Percentiles rank a stretch among this genome's conserved stretches.
These are phyloP conservation scores for Spergularia azorica DNA, from an alignment of 179 eudicot species.

Conservation along the genomic window DNA sequence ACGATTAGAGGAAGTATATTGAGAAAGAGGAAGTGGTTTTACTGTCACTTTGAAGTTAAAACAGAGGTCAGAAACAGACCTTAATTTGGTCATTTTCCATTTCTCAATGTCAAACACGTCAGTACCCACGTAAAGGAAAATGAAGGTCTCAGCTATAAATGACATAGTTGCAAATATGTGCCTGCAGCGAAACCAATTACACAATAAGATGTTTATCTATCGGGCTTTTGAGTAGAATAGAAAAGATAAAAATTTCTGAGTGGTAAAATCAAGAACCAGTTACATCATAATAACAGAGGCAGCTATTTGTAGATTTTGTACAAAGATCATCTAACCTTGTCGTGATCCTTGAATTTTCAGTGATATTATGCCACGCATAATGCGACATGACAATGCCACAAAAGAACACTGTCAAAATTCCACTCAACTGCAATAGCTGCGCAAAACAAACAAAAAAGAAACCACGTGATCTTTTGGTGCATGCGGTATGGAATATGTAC, in stretches of 20 bases:
- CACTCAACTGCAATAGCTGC: constrained; percentile 79
- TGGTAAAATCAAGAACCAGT: no score
- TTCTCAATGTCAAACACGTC: constrained; percentile 92
- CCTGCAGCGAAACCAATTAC: constrained; percentile 41
- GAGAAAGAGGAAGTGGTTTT: not conserved
- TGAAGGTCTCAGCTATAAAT: constrained; percentile 90
- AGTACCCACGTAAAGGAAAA: constrained; percentile 92
- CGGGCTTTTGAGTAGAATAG: not conserved
- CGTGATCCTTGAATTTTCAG: constrained; percentile 82
- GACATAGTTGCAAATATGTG: constrained; percentile 91
- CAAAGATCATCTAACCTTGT: constrained; percentile 48
- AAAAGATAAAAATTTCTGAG: not conserved
- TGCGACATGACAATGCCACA: constrained; percentile 95
- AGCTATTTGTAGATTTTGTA: no score
- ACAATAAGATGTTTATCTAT: not conserved
- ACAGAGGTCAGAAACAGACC: constrained; percentile 40
- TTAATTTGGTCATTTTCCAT: constrained; percentile 77
- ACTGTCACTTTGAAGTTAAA: not conserved
- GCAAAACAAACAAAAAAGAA: constrained; percentile 6
- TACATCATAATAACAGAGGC: no score
- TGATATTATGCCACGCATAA: constrained; percentile 93
- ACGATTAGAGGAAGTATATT: not conserved
- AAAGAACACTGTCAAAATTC: constrained; percentile 91
- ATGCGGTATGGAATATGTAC: not conserved
- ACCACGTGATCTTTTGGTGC: not conserved